Percentiles rank a stretch among this genome's conserved stretches.
Conservation (phyloP, 2,329 filamentous ascomycete species). For the Colletotrichum shisoi region DNA sequence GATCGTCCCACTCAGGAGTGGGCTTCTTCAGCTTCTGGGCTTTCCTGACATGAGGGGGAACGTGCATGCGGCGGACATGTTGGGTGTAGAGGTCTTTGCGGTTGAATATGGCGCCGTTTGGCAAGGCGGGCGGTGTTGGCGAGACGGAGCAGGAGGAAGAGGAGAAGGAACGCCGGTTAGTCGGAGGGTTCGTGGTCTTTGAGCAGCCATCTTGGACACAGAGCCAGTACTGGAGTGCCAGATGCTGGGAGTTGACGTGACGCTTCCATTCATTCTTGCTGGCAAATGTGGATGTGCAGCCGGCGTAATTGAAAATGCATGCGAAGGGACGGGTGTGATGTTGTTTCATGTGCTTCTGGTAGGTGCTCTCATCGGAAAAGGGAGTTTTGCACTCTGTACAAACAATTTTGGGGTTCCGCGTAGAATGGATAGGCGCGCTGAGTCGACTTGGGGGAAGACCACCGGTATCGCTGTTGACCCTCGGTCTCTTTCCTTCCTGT, state of each 20-base stretch:
- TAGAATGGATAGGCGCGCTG: conserved; percentile 7
- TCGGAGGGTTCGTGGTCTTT: conserved; percentile 44
- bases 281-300: conserved; percentile 75
- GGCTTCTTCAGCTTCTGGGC: conserved; percentile 50
- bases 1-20: conserved; percentile 57
- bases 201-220: conserved; percentile 72
- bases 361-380: conserved; percentile 57
- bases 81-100: conserved; percentile 92
- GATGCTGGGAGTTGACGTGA: conserved; percentile 81
- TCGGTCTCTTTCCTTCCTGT: conserved; percentile 29
- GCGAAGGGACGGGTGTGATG: conserved; percentile 70
- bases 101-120: conserved; percentile 76
- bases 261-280: conserved; percentile 97
- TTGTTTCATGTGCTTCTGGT: conserved; percentile 61
- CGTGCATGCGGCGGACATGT: conserved; percentile 87
- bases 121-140: conserved; percentile 44
- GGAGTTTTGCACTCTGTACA: conserved; percentile 51
- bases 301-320: conserved; percentile 81
- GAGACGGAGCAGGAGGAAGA: conserved; percentile 13
- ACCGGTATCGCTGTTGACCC: conserved; percentile 10
- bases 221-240: conserved; percentile 76
- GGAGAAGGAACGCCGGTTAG: conserved; percentile 31
- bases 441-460: background rate
- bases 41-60: conserved; percentile 56
- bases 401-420: conserved; percentile 38